Evolutionary conservation across 1,139 yeast species (phyloP).

Genomic region (Geotrichum candidum): DNA sequence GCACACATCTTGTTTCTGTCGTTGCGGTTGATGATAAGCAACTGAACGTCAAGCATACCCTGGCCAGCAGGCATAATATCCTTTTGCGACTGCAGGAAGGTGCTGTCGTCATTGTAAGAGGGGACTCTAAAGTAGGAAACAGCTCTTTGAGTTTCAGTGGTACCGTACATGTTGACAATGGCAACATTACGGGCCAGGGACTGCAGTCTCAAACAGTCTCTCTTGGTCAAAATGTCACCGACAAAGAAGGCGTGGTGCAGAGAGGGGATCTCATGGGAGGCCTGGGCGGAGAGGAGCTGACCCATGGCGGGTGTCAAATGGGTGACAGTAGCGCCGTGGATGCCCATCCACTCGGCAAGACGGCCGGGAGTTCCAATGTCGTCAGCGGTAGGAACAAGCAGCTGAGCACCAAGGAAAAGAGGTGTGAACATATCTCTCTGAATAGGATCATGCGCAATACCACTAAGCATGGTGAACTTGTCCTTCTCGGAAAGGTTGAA

Average conservation of each 20-base stretch:
- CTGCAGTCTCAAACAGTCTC: slow-evolving; percentile 91
- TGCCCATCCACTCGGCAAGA: slow-evolving; percentile 95
- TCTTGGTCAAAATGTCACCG: slow-evolving; percentile 93
- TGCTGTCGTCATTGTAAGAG: slow-evolving; percentile 60
- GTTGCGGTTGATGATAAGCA: slow-evolving; percentile 85
- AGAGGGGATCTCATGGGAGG: slow-evolving; percentile 77
- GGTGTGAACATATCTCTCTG: slow-evolving; percentile 99
- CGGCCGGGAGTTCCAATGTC: slow-evolving; percentile 98
- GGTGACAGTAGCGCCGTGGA: slow-evolving; percentile 87
- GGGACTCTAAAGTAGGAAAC: slow-evolving; percentile 90
- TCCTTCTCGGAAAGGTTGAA: slow-evolving; percentile 75
- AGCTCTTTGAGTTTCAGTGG: slow-evolving; percentile 97
- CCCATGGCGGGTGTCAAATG: slow-evolving; percentile 99
- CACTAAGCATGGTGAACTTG: slow-evolving; percentile 93
- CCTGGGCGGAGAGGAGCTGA: slow-evolving; percentile 91
- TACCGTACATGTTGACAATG: slow-evolving; percentile 98
- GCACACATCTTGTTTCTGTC: slow-evolving; percentile 90
- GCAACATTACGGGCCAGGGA: slow-evolving; percentile 81
- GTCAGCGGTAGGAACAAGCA: slow-evolving; percentile 89
- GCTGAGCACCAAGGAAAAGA: slow-evolving; percentile 85
- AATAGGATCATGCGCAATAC: slow-evolving; percentile 98
- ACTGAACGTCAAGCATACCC: slow-evolving; percentile 94
- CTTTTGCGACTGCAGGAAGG: slow-evolving; percentile 75
- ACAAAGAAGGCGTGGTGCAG: slow-evolving; percentile 97
- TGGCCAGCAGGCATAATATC: slow-evolving; percentile 98